Evolutionary conservation across 2,329 filamentous ascomycete genomes (phyloP).

Genomic region (Nemania bipapillata): DNA sequence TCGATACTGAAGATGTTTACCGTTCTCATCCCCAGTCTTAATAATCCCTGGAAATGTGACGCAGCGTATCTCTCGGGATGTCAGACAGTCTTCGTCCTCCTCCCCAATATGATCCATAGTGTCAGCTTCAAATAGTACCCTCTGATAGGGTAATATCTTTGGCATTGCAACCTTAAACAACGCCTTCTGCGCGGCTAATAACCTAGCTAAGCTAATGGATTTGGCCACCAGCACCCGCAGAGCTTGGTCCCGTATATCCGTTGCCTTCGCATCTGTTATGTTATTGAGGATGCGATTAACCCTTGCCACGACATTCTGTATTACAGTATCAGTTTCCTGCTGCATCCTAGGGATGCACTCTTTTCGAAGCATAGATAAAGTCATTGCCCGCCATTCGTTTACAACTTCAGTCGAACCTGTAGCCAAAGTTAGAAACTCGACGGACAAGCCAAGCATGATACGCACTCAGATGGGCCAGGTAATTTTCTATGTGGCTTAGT

Average conservation of each 20-base stretch:
- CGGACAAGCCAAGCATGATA: conserved; percentile 23
- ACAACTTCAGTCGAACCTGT: conserved; percentile 63
- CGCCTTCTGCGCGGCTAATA: conserved; percentile 69
- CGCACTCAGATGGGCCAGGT: conserved; percentile 58
- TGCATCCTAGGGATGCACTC: conserved; percentile 61
- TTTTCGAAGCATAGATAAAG: conserved; percentile 68
- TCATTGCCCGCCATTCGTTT: conserved; percentile 75
- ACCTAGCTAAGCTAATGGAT: conserved; percentile 66
- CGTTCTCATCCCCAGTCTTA: conserved; percentile 73
- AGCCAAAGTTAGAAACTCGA: conserved; percentile 38
- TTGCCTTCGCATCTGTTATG: conserved; percentile 58
- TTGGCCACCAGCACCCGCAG: conserved; percentile 64
- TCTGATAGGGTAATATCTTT: conserved; percentile 63
- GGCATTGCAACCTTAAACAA: conserved; percentile 68
- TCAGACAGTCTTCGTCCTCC: conserved; percentile 67
- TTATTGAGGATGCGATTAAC: conserved; percentile 63
- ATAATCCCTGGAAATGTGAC: conserved; percentile 72
- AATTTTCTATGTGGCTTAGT: conserved; percentile 62
- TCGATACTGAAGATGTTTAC: conserved; percentile 67
- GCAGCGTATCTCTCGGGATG: conserved; percentile 66
- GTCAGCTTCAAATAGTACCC: conserved; percentile 65
- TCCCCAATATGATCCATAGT: conserved; percentile 75
- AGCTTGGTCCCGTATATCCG: conserved; percentile 62
- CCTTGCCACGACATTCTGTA: conserved; percentile 58
- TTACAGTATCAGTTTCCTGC: conserved; percentile 57